Evolutionary conservation across 2,329 filamentous ascomycete species (phyloP).

Genomic region (Graphiopsis chlorocephala): DNA sequence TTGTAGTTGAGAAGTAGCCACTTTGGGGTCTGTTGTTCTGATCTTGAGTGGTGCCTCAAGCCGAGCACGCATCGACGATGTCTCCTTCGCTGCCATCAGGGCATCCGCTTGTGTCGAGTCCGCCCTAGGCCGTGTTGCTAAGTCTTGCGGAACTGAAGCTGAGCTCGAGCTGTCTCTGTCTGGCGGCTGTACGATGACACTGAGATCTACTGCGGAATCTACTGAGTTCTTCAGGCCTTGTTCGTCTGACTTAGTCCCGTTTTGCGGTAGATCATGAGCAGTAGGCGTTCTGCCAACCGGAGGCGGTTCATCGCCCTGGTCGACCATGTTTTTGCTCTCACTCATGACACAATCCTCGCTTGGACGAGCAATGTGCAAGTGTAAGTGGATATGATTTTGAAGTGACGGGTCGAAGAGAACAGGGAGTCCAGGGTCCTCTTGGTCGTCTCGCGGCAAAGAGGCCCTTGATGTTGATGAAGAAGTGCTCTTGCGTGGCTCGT

Average conservation of each 20-base stretch:
- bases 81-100: background rate
- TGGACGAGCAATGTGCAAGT: background rate
- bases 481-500: background rate
- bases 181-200: background rate
- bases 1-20: background rate
- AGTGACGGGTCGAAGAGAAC: background rate
- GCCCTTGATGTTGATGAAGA: background rate
- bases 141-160: background rate
- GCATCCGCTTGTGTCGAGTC: constrained; percentile 8
- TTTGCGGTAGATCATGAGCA: background rate
- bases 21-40: background rate
- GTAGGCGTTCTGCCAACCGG: background rate
- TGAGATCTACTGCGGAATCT: background rate
- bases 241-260: background rate
- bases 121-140: background rate
- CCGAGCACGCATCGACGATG: background rate
- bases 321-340: background rate
- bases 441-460: background rate
- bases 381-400: background rate
- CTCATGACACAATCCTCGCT: background rate
- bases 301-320: constrained; percentile 1
- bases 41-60: background rate
- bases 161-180: background rate
- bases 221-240: background rate
- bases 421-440: constrained; percentile 6